Conservation (phyloP, 805 yeast species). For the Starmerella bombicola region DNA sequence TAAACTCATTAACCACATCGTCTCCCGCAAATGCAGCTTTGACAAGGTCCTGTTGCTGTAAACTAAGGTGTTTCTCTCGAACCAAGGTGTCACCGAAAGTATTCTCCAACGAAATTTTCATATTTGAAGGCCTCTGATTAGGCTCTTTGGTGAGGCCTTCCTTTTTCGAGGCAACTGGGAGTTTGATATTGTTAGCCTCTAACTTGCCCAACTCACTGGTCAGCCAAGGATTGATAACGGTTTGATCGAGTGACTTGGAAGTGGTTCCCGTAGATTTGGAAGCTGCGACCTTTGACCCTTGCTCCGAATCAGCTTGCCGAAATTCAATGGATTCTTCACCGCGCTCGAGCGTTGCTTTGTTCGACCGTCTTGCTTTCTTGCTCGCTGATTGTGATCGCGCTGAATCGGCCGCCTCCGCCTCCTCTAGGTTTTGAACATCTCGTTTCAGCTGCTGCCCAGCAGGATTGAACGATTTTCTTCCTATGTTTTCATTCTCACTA, state of each 20-base stretch:
- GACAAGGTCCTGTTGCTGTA: constrained; percentile 46
- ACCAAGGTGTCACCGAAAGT: constrained; percentile 19
- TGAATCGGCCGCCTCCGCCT: constrained; percentile 24
- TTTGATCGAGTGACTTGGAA: not conserved
- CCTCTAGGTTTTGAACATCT: constrained; percentile 19
- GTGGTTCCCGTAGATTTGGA: not conserved
- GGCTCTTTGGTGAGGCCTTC: not conserved
- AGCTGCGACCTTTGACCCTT: not conserved
- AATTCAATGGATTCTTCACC: constrained; percentile 11
- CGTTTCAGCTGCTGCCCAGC: constrained; percentile 21
- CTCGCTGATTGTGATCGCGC: constrained; percentile 8
- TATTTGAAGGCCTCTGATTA: constrained; percentile 28
- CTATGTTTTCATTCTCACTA: constrained; percentile 35
- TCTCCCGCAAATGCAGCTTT: constrained; percentile 96
- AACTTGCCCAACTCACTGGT: constrained; percentile 3
- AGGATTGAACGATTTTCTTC: constrained; percentile 31
- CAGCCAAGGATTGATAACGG: constrained; percentile 15
- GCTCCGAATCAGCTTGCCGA: not conserved
- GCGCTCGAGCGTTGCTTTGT: constrained; percentile 1
- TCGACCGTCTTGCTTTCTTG: not conserved
- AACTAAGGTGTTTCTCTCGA: constrained; percentile 23
- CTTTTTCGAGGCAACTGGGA: constrained; percentile 1
- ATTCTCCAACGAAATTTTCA: constrained; percentile 21
- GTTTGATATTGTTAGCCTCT: constrained; percentile 9
- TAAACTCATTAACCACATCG: constrained; percentile 75